Evolutionary conservation across 495 filamentous ascomycete species (phyloP), one percentile per base, ranked within the genome.

Genomic region (Penicillium crystallinum): DNA sequence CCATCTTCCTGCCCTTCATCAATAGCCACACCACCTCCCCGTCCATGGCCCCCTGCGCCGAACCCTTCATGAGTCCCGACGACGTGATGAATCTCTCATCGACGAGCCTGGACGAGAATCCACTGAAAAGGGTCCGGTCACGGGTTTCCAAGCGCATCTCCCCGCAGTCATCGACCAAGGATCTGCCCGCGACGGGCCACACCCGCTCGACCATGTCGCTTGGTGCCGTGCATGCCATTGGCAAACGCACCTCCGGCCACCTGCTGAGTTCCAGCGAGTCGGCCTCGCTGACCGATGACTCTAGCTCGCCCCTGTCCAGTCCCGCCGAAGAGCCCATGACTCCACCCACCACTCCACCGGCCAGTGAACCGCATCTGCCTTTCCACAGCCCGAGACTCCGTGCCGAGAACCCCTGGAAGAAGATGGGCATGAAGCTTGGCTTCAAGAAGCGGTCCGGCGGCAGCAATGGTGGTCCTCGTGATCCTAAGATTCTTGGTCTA

Each of bases 331-430:
- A 89, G 56, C 88, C 86, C 0, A 90, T 93, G 85, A 95, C 90
- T n/a, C 90, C 90, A 14, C 90, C 90, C 2, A 91, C 83, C 7
- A 92, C 90, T 5, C 90, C 90, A 8, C 89, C 90, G 6, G 87
- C 83, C 18, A 72, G 81, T 64, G 76, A 80, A 66, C 55, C 80
- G 68, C 68, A 72, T 58, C 58, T 73, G 66, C 53, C 77, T 62
- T 40, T 82, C 58, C 58, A 75, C 62, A 73, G 75, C 73, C 64
- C 86, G 60, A 65, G 76, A 72, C 57, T 70, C 63, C 70, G 81
- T 59, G 71, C 73, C 37, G 80, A 81, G 31, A 79, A 78, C 61
- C 74, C 80, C 5, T 95, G 89, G 89, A 93, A 90, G 74, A 91
- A 90, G 71, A 86, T 92, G 81, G 82, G 86, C 9, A 83, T 82